Conservation (phyloP, 2,329 filamentous ascomycete genomes). For the Alternaria dauci region DNA sequence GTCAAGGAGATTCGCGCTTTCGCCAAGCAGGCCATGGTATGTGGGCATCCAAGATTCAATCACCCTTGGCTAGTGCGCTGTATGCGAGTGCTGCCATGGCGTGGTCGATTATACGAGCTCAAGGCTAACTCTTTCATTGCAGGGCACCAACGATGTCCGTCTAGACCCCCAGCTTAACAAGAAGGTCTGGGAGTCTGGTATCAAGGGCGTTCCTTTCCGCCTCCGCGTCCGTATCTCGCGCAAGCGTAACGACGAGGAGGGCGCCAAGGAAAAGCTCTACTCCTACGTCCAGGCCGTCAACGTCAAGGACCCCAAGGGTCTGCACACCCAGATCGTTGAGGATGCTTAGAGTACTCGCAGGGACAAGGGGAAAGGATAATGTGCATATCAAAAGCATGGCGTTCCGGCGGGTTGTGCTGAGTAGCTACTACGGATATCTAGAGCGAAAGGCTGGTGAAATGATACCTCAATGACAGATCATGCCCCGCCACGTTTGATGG, state of each 20-base stretch:
- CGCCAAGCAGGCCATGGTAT: slow-evolving; percentile 94
- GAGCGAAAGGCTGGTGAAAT: slow-evolving; percentile 48
- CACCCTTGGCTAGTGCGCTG: not conserved
- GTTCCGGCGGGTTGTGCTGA: slow-evolving; percentile 47
- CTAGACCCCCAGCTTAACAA: slow-evolving; percentile 99
- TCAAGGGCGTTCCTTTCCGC: slow-evolving; percentile 99
- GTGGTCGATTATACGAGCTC: not conserved
- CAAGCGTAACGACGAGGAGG: slow-evolving; percentile 99
- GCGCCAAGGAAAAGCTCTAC: slow-evolving; percentile 99
- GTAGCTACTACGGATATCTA: slow-evolving; percentile 40
- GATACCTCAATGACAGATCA: slow-evolving; percentile 48
- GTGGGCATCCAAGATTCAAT: slow-evolving; percentile 46
- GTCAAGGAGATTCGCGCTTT: slow-evolving; percentile 99
- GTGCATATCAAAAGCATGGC: slow-evolving; percentile 48
- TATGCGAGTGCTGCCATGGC: not conserved
- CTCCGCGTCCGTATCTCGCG: slow-evolving; percentile 98
- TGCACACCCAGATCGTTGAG: slow-evolving; percentile 88
- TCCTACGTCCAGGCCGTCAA: slow-evolving; percentile 99
- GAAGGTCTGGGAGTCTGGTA: slow-evolving; percentile 99
- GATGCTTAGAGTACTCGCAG: slow-evolving; percentile 58
- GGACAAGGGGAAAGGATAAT: slow-evolving; percentile 24
- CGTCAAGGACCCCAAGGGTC: slow-evolving; percentile 98
- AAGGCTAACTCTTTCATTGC: slow-evolving; percentile 30
- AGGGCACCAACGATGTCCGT: slow-evolving; percentile 97
- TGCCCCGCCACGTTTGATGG: slow-evolving; percentile 37